Base-by-base conservation (phyloP, 148 eudicot genomes). In the Rhododendron molle region DNA sequence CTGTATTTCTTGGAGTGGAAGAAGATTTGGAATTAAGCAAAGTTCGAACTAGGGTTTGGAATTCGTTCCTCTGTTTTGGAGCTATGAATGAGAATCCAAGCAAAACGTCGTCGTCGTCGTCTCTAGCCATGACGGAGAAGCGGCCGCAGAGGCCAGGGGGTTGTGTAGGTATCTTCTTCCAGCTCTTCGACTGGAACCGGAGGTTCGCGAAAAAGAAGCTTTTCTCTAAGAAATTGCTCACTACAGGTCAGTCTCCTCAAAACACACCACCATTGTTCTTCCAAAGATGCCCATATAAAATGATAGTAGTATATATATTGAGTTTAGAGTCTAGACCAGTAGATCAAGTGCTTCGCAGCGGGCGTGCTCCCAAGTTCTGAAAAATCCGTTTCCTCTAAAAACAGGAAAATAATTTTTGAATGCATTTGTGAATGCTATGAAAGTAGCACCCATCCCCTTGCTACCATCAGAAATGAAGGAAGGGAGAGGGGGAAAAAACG, bases 121-220 rank as follows among this genome's bases (percentile, higher is more conserved):
- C 86, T 36, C 90, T 96, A 58, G 98, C 97, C 21, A 84, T 95
- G n/a, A 83, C 89, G 18, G 98, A 95, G 92, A 95, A 90, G 85
- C 92, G 88, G 86, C 81, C 91, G 83, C 94, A 89, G 3, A 93
- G 87, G 81, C 89, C 95, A 15, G 99, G 98, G 60, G 98, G 98
- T n/a, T 95, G 98, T 86, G 96, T 92, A 9, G 98, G 99, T 15
- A 92, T 97, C 80, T 95, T 97, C 89, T 94, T 93, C 74, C 95
- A 97, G 88, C 93, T 97, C 43, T 95, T 97, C 85, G 95, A 97
- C 89, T 97, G 99, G 99, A 97, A 95, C 88, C 85, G 95, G 83
- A 95, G 98, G 58, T 90, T 95, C 54, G 91, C 96, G 40, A 95
- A 93, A 91, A 97, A 94, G 93, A 97, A 91, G 93, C 88, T 97